Evolutionary conservation across 108 stramenopile species (phyloP), one percentile per base, ranked within the genome.

Genomic region (Pelagomonas calceolata): DNA sequence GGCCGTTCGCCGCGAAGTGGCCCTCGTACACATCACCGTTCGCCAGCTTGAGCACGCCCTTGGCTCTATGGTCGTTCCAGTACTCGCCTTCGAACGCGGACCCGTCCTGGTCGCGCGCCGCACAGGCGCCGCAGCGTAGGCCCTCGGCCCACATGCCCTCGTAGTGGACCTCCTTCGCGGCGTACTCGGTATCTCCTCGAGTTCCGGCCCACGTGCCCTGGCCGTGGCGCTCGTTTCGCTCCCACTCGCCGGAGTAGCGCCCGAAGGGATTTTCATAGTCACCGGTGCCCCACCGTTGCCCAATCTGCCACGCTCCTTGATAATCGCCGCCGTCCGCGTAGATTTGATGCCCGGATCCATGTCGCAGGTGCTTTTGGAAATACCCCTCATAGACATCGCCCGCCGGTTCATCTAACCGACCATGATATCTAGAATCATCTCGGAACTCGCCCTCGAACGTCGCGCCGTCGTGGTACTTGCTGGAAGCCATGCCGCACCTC

Each of bases 1-100:
- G 39, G 39, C 39, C 39, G 9, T 5, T 10, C 39, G 39, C 39
- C 32, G 76, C 51, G 66, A 76, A 85, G 36, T 79, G 75, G 21
- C 84, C 84, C 63, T 83, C 79, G 51, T 68, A 84, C 0, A 63
- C n/a, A 71, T 85, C 79, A 14, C 85, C 85, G 39, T 84, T 80
- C 10, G 83, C 70, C 32, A 70, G 34, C 26, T 39, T 44, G 44
- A 85, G 30, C n/a, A 84, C 67, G 51, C 51, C 51, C 7, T 12
- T 17, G 51, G 18, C 21, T 17, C 51, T 17, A 17, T 17, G 1
- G 51, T 60, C 51, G 26, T 12, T 4, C 21, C 3, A 1, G 51
- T 26, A 60, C 21, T 16, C 51, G 51, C 51, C 51, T 26, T 26
- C 21, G 51, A 9, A 60, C 7, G 51, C 4, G 7, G 51, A 17